Percentiles rank a stretch among this genome's conserved stretches.
phyloP scores from a whole-genome alignment of 164 flowering plant species.

The Euptelea pleiosperma region DNA sequence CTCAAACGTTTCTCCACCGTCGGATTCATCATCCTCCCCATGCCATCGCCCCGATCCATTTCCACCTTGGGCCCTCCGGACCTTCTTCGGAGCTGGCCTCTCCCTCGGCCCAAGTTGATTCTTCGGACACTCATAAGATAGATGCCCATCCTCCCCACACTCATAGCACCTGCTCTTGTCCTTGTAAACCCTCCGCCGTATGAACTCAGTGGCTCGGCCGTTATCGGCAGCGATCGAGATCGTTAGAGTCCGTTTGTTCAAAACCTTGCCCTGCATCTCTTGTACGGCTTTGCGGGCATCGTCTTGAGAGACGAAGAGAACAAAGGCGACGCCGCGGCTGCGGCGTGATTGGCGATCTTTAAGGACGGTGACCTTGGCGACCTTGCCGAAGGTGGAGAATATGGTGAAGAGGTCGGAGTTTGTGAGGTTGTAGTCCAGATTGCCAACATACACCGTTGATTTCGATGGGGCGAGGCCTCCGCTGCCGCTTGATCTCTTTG shows the following conservation, averaged over 20 bases:
- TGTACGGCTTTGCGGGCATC: constrained; percentile 66
- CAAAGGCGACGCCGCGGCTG: constrained; percentile 85
- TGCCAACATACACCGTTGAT: constrained; percentile 84
- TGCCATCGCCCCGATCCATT: constrained; percentile 17
- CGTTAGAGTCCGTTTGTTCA: constrained; percentile 60
- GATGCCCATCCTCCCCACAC: constrained; percentile 82
- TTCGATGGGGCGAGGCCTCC: constrained; percentile 91
- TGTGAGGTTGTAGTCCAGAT: constrained; percentile 76
- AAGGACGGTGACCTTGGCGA: constrained; percentile 81
- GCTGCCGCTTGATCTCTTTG: constrained; percentile 38
- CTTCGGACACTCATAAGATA: constrained; percentile 86
- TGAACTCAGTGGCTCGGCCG: constrained; percentile 84
- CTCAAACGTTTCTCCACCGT: constrained; percentile 41
- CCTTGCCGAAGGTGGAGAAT: constrained; percentile 94
- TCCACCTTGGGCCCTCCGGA: constrained; percentile 25
- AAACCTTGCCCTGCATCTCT: constrained; percentile 64
- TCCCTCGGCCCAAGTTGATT: constrained; percentile 79
- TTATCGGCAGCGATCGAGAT: constrained; percentile 82
- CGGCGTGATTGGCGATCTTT: constrained; percentile 64
- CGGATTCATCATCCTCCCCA: constrained; percentile 28
- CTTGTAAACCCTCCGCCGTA: constrained; percentile 66
- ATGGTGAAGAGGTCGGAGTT: constrained; percentile 91
- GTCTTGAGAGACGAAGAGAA: constrained; percentile 62
- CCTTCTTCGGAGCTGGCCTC: constrained; percentile 56
- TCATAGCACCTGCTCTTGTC: constrained; percentile 91